A percentile compares a stretch with the other conserved stretches of the same genome.
These are phyloP conservation scores for Hymenochaete sp. DNA, from an alignment of 1,284 basidiomycete genomes.

Conservation along the genomic window DNA sequence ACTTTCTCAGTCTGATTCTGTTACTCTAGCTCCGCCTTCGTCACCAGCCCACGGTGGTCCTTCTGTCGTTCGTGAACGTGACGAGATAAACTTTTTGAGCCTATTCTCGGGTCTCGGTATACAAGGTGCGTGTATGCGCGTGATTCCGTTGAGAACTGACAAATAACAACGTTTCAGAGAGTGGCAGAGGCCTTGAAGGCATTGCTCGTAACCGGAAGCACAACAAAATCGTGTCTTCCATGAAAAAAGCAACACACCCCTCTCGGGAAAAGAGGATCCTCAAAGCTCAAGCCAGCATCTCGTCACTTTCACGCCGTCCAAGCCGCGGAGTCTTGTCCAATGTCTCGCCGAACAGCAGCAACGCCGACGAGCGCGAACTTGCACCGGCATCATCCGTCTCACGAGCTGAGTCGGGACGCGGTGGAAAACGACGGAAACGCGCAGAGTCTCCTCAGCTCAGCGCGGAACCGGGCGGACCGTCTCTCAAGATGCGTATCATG, in stretches of 20 bases:
- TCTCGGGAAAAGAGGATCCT: too few species aligned
- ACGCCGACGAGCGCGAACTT: neutral
- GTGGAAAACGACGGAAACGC: neutral
- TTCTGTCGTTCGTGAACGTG: too few species aligned
- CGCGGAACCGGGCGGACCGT: neutral
- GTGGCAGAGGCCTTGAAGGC: neutral
- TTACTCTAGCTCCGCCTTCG: slow-evolving; percentile 6
- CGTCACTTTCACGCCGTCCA: neutral
- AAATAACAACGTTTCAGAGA: slow-evolving; percentile 15
- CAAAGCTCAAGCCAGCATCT: too few species aligned
- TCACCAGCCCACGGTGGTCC: slow-evolving; percentile 12
- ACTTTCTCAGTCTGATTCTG: slow-evolving; percentile 8
- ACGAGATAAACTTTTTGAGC: too few species aligned
- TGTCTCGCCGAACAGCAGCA: neutral
- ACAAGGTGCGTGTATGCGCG: slow-evolving; percentile 1
- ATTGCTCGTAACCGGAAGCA: neutral
- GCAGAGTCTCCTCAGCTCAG: neutral
- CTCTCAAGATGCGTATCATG: slow-evolving; percentile 11
- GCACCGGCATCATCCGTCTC: neutral
- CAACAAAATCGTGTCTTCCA: neutral
- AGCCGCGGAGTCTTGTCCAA: neutral
- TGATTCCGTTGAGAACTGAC: slow-evolving; percentile 24
- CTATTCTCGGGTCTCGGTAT: too few species aligned
- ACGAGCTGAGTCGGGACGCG: neutral
- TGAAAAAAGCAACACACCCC: too few species aligned